phyloP scores from a whole-genome alignment of 345 rosid genomes.

The Erucastrum elatum region DNA sequence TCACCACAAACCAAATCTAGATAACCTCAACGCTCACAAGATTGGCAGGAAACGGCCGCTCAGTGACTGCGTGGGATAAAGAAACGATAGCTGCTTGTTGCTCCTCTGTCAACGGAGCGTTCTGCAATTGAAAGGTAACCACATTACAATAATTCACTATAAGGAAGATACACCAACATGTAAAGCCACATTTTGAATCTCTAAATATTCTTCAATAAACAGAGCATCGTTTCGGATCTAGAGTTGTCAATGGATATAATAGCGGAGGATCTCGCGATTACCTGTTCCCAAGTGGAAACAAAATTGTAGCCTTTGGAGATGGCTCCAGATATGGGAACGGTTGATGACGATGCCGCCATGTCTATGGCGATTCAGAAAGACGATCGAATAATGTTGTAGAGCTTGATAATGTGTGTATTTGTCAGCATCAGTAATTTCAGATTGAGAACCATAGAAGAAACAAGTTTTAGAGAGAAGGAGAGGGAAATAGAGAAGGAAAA shows the following conservation, averaged over 20 bases:
- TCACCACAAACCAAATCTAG: not conserved
- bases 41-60: slow-evolving; percentile 75
- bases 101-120: slow-evolving; percentile 79
- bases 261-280: slow-evolving; percentile 30
- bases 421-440: too few species aligned
- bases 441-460: too few species aligned
- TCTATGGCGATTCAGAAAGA: slow-evolving; percentile 17
- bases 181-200: too few species aligned
- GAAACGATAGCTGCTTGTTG: slow-evolving; percentile 71
- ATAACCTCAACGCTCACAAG: slow-evolving; percentile 47
- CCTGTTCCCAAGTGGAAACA: slow-evolving; percentile 98
- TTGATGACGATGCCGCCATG: slow-evolving; percentile 57
- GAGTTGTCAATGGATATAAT: not conserved
- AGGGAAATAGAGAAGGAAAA: too few species aligned
- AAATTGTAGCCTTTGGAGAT: slow-evolving; percentile 90
- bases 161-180: too few species aligned
- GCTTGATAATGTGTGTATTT: slow-evolving; percentile 6
- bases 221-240: slow-evolving; percentile 18
- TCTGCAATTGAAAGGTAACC: slow-evolving; percentile 44
- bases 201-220: not conserved
- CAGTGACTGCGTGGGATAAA: slow-evolving; percentile 72
- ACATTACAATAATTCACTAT: slow-evolving; percentile 3
- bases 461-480: too few species aligned
- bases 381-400: not conserved
- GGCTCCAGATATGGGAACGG: slow-evolving; percentile 71